Conservation (phyloP, 768 basidiomycete genomes). For the Hebeloma cylindrosporum region DNA sequence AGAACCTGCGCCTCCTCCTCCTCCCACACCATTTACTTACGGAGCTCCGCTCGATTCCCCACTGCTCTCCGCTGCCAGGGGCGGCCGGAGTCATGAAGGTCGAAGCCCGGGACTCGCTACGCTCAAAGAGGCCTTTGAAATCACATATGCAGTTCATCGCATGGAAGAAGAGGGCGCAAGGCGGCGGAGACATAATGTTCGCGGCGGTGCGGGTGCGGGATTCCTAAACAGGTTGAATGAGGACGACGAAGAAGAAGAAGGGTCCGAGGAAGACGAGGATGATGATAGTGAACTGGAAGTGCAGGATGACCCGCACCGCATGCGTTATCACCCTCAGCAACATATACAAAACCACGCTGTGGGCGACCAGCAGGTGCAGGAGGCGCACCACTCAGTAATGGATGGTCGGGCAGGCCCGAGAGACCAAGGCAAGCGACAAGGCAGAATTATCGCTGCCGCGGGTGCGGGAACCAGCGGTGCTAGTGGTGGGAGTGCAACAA, state of each 20-base stretch:
- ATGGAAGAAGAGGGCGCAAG: constrained; percentile 99
- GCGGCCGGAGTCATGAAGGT: constrained; percentile 65
- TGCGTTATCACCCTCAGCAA: constrained; percentile 3
- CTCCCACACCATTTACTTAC: constrained; percentile 61
- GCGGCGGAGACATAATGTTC: constrained; percentile 76
- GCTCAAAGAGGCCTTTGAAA: constrained; percentile 97
- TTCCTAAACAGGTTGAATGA: constrained; percentile 89
- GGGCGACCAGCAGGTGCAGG: constrained; percentile 27
- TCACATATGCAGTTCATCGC: constrained; percentile 97
- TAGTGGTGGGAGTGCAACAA: constrained; percentile 2
- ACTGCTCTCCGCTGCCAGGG: constrained; percentile 76
- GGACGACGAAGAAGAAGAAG: constrained; percentile 78
- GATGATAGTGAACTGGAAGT: constrained; percentile 37
- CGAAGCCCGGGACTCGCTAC: constrained; percentile 91
- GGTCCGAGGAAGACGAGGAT: constrained; percentile 21
- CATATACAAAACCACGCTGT: too few relatives aligned
- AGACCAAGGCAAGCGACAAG: constrained; percentile 27
- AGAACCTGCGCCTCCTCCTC: constrained; percentile 58
- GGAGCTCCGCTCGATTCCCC: constrained; percentile 81
- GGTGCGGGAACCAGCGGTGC: constrained; percentile 15
- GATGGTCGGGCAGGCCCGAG: constrained; percentile 39
- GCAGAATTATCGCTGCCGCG: constrained; percentile 14
- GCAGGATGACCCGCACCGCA: constrained; percentile 46
- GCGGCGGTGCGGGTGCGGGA: constrained; percentile 75
- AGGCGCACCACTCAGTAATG: constrained; percentile 17